phyloP scores from a whole-genome alignment of 208 protist species.

The Crithidia bombi region DNA sequence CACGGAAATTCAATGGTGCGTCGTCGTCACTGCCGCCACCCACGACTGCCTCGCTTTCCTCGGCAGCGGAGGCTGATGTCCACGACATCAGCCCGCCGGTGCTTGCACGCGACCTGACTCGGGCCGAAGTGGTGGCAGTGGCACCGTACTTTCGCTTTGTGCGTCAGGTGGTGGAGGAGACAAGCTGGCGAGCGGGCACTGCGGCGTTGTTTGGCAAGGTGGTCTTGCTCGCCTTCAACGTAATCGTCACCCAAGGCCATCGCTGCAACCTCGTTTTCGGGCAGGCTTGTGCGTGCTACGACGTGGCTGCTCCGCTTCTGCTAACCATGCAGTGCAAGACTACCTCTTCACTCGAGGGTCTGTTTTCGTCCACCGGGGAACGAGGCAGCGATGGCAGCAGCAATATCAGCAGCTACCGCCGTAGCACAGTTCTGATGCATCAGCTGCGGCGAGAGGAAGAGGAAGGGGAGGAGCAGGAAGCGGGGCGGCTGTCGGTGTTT shows the following conservation, averaged over 20 bases:
- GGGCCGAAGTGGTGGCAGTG: conserved; percentile 58
- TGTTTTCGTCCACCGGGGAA: conserved; percentile 5
- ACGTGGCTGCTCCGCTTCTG: conserved; percentile 47
- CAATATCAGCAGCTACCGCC: conserved; percentile 21
- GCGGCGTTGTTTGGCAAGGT: conserved; percentile 67
- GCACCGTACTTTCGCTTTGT: conserved; percentile 85
- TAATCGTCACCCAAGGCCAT: conserved; percentile 54
- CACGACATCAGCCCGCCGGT: conserved; percentile 37
- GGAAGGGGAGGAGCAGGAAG: conserved; percentile 2
- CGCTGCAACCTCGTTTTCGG: conserved; percentile 79
- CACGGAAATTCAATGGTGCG: background rate
- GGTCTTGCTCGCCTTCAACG: conserved; percentile 67
- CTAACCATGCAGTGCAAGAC: conserved; percentile 4
- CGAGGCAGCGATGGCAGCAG: background rate
- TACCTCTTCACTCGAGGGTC: conserved; percentile 8
- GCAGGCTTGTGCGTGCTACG: conserved; percentile 82
- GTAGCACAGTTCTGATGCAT: conserved; percentile 33
- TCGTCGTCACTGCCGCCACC: background rate
- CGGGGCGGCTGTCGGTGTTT: background rate
- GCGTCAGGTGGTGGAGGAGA: conserved; percentile 66
- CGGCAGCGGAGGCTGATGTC: conserved; percentile 2
- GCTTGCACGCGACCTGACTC: conserved; percentile 65
- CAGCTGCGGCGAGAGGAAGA: conserved; percentile 22
- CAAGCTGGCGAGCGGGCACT: conserved; percentile 60
- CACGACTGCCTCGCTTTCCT: background rate